Percentiles rank a stretch among this genome's conserved stretches.
Conservation (phyloP, 139 green algal species). For the Tetratostichococcus sp. region DNA sequence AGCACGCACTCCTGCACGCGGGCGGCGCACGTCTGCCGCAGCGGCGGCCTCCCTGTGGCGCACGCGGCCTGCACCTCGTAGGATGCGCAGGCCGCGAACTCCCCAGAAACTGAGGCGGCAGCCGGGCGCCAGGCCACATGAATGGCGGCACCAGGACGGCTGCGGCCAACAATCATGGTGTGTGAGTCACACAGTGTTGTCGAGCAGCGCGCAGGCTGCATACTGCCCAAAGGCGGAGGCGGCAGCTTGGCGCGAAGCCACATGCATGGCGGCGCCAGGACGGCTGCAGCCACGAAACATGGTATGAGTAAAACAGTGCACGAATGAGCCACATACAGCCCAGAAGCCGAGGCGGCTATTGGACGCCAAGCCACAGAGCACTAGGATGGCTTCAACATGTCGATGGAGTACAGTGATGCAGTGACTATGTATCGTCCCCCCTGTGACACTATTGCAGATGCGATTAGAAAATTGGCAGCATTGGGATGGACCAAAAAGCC, state of each 20-base stretch:
- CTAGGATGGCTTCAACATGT: neutral
- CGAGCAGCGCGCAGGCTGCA: slow-evolving; percentile 17
- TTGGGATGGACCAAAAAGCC: no score
- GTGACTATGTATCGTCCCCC: no score
- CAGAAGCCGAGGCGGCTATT: neutral
- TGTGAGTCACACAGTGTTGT: neutral
- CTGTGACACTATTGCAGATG: no score
- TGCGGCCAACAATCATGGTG: no score
- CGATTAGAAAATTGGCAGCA: no score
- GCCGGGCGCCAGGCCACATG: slow-evolving; percentile 22
- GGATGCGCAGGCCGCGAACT: slow-evolving; percentile 20
- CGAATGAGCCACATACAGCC: slow-evolving; percentile 16
- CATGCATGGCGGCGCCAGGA: neutral
- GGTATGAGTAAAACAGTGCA: neutral
- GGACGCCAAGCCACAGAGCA: slow-evolving; percentile 19
- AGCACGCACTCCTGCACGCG: slow-evolving; percentile 5
- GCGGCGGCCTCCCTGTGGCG: slow-evolving; percentile 1
- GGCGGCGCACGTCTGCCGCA: slow-evolving; percentile 12
- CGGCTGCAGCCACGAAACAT: no score
- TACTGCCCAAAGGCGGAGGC: neutral
- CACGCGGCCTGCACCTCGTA: slow-evolving; percentile 38
- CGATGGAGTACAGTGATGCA: no score
- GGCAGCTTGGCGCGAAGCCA: slow-evolving; percentile 24
- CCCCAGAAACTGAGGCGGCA: neutral
- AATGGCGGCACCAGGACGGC: neutral